A percentile compares a stretch with the other conserved stretches of the same genome.
Conservation (phyloP, 768 basidiomycete species). For the Suillus americanus region DNA sequence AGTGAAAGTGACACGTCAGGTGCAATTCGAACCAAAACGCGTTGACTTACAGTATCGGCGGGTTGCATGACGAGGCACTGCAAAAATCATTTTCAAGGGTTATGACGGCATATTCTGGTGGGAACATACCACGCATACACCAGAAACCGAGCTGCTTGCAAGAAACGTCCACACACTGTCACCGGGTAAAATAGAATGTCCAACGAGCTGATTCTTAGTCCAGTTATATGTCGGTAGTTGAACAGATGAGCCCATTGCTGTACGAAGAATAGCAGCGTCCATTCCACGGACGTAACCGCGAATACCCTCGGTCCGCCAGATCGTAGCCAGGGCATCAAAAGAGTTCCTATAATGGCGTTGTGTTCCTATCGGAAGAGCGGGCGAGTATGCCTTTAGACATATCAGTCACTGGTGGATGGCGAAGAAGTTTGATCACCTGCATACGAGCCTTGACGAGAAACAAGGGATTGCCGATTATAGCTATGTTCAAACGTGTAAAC, state of each 20-base stretch:
- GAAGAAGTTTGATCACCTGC: constrained; percentile 54
- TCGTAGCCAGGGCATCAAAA: constrained; percentile 76
- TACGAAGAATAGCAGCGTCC: constrained; percentile 90
- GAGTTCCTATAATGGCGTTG: constrained; percentile 91
- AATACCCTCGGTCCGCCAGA: constrained; percentile 74
- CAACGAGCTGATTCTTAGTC: constrained; percentile 79
- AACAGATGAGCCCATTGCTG: constrained; percentile 93
- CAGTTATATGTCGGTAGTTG: constrained; percentile 96
- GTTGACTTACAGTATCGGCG: constrained; percentile 73
- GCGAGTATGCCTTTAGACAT: constrained; percentile 81
- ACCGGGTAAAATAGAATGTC: constrained; percentile 64
- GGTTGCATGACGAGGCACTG: constrained; percentile 94
- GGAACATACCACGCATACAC: constrained; percentile 81
- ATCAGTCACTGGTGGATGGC: not conserved
- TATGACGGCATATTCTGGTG: not conserved
- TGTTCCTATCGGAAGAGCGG: constrained; percentile 88
- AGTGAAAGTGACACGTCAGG: constrained; percentile 26
- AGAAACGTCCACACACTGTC: constrained; percentile 88
- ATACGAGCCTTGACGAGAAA: constrained; percentile 98
- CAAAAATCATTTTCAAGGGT: not conserved
- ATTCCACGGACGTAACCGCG: constrained; percentile 88
- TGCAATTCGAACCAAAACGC: not conserved
- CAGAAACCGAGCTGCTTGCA: constrained; percentile 85
- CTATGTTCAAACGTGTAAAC: constrained; percentile 32
- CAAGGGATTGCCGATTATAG: constrained; percentile 81